These are phyloP conservation scores for Aphanomyces astaci DNA, from an alignment of 352 stramenopile genomes.

Conservation along the genomic window DNA sequence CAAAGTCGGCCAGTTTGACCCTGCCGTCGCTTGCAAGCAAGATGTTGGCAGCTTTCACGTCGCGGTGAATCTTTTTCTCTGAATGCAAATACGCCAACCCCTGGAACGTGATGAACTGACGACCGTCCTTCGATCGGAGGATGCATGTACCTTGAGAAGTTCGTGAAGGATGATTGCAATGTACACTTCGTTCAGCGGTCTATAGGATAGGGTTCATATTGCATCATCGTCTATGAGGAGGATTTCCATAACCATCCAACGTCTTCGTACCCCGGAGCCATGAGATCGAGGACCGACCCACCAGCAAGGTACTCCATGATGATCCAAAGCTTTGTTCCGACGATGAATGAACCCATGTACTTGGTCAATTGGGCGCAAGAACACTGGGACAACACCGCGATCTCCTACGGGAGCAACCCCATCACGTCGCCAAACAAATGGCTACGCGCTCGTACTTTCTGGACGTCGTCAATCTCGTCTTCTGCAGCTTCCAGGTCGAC, in stretches of 20 bases:
- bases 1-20: constrained; percentile 77
- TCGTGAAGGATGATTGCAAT: constrained; percentile 80
- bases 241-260: no score
- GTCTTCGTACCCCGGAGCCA: constrained; percentile 61
- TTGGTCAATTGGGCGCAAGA: constrained; percentile 83
- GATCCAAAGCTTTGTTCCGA: constrained; percentile 84
- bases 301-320: constrained; percentile 92
- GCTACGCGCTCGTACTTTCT: constrained; percentile 46
- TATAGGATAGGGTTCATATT: constrained; percentile 26
- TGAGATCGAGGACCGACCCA: constrained; percentile 84
- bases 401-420: no score
- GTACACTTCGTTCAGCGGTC: constrained; percentile 65
- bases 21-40: constrained; percentile 68
- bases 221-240: neutral
- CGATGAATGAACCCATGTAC: constrained; percentile 84
- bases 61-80: constrained; percentile 80
- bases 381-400: constrained; percentile 84
- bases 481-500: constrained; percentile 76
- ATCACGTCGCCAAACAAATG: no score
- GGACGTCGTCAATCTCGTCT: constrained; percentile 81
- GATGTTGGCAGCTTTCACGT: constrained; percentile 79
- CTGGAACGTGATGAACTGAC: constrained; percentile 20
- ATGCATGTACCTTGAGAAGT: constrained; percentile 46
- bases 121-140: neutral
- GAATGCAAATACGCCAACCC: constrained; percentile 73